Base-by-base conservation (phyloP, 306 rosid species). In the Rubus parviflorus region DNA sequence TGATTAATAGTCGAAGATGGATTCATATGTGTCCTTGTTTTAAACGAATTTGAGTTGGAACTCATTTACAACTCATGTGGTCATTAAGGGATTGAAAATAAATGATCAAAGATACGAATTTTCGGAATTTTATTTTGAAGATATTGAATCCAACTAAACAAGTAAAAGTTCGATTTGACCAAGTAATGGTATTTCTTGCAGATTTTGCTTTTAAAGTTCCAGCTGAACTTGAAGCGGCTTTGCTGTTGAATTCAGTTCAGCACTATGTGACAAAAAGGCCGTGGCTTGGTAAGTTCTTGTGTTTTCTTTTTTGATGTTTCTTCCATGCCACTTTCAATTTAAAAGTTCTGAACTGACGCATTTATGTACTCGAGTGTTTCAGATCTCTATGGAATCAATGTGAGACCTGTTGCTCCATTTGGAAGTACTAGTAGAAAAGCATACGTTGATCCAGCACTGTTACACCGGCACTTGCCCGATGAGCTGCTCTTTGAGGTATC, bases 331-430 rank as follows among this genome's bases (percentile, higher is more conserved):
- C 35, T 30, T 30, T 30, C 35, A 30, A 30, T 30, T 30, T 30
- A 30, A 30, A 30, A 30, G 35, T 30, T 30, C 35, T 30, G 35
- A 30, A 30, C 35, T 30, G 35, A 30, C 35, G 35, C 35, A 30
- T 30, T 30, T 2, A 30, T 30, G 35, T 30, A 30, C 35, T 30
- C 35, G 35, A 30, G 35, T 30, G 75, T 84, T 88, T 82, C 86
- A 92, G 97, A 94, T 92, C 98, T 92, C 77, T 92, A 95, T 78
- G 97, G 98, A 41, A 80, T 95, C 72, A 95, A 95, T 12, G 97
- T 95, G 76, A 89, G 97, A 81, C 97, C 98, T 20, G 93, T 95
- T 86, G 97, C 98, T 10, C 98, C 98, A 4, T 46, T 95, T 38
- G 98, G 97, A 66, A 95, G 97, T 83, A 75, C 76, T 8, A 95